Conservation (phyloP, 1,284 basidiomycete genomes). For the Ganoderma lucidum region DNA sequence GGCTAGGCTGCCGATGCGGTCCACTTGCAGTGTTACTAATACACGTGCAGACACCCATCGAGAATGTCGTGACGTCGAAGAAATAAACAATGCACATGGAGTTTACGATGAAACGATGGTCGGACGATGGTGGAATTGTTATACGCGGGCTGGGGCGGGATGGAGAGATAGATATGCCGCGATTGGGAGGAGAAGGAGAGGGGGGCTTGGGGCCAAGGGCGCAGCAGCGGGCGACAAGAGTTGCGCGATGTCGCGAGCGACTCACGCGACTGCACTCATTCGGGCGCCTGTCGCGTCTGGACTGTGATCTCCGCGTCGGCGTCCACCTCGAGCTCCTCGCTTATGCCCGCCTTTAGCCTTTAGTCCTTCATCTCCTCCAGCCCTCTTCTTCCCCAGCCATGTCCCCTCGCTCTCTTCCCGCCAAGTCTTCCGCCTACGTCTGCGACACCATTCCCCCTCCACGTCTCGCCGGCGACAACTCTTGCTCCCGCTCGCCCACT, state of each 20-base stretch:
- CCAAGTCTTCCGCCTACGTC: constrained; percentile 48
- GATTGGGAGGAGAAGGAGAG: background rate
- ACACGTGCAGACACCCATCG: constrained; percentile 3
- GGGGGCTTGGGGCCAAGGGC: background rate
- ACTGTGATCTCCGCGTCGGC: background rate
- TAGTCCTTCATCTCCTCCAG: constrained; percentile 14
- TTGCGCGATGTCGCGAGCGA: constrained; percentile 40
- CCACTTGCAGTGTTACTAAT: background rate
- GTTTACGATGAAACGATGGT: background rate
- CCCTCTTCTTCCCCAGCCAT: constrained; percentile 27
- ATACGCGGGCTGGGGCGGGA: background rate
- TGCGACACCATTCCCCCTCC: constrained; percentile 80
- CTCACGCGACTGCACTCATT: constrained; percentile 34
- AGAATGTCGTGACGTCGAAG: constrained; percentile 7
- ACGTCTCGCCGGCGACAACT: constrained; percentile 50
- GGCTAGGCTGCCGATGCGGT: constrained; percentile 27
- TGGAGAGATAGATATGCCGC: constrained; percentile 12
- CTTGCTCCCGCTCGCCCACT: constrained; percentile 40
- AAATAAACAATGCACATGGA: background rate
- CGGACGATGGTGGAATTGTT: background rate
- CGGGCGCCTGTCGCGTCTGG: constrained; percentile 25
- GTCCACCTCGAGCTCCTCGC: background rate
- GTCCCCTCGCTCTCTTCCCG: constrained; percentile 32
- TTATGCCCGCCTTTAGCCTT: background rate
- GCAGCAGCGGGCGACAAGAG: background rate